phyloP scores from a whole-genome alignment of 768 basidiomycete species.

The Lenzites betulinus region DNA sequence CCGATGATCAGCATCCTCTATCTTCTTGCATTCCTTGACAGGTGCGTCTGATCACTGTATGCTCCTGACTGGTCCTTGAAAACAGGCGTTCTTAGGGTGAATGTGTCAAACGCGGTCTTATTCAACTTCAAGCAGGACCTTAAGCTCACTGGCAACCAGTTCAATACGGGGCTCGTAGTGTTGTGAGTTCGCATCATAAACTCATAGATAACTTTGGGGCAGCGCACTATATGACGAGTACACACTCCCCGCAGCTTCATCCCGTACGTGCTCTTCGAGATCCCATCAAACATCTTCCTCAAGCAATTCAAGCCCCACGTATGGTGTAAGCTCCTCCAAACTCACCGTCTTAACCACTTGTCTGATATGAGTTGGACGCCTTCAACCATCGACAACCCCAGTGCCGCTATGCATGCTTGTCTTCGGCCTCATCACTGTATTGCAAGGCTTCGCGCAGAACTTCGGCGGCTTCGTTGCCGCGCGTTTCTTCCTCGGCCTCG shows the following conservation, averaged over 20 bases:
- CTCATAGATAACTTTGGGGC: background rate
- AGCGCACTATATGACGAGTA: no score
- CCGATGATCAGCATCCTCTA: constrained; percentile 47
- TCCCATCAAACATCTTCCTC: constrained; percentile 38
- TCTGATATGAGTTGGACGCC: background rate
- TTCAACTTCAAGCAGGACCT: constrained; percentile 34
- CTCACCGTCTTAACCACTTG: background rate
- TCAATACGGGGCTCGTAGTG: constrained; percentile 35
- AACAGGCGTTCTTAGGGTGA: constrained; percentile 24
- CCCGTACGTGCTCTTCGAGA: constrained; percentile 37
- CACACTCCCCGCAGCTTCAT: constrained; percentile 25
- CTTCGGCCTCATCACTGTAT: constrained; percentile 40
- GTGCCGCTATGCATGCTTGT: constrained; percentile 38
- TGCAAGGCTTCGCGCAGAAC: constrained; percentile 36
- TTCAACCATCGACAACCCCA: constrained; percentile 5
- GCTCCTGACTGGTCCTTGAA: background rate
- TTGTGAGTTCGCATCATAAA: constrained; percentile 27
- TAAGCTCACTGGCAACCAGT: constrained; percentile 29
- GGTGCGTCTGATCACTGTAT: constrained; percentile 16
- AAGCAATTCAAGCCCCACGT: constrained; percentile 40
- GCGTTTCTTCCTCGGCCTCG: constrained; percentile 22
- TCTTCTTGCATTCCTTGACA: constrained; percentile 44
- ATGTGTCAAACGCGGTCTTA: constrained; percentile 34
- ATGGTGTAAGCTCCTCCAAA: constrained; percentile 28
- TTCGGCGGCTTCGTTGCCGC: constrained; percentile 40